Percentiles rank a stretch among this genome's conserved stretches.
phyloP scores from a whole-genome alignment of 495 filamentous ascomycete genomes.

The Pseudoneurospora amorphoporcata region DNA sequence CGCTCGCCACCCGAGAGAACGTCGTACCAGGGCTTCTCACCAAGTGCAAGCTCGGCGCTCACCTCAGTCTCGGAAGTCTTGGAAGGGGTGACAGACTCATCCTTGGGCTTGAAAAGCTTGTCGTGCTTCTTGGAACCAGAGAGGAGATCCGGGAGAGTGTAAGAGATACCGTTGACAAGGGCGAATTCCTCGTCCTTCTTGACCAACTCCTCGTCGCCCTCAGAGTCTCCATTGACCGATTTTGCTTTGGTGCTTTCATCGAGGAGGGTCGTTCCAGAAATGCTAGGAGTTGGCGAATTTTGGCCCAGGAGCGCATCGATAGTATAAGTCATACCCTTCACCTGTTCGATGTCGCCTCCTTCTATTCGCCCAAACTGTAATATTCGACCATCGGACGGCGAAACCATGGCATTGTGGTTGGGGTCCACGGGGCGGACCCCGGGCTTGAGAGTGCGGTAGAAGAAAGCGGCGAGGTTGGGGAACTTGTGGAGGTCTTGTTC shows the following conservation, averaged over 20 bases:
- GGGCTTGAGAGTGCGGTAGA: slow-evolving; percentile 89
- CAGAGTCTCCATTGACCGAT: slow-evolving; percentile 5
- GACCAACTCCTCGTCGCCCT: slow-evolving; percentile 52
- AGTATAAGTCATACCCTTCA: slow-evolving; percentile 97
- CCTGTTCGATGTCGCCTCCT: slow-evolving; percentile 91
- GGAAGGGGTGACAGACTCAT: slow-evolving; percentile 44
- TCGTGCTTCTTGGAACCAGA: slow-evolving; percentile 49
- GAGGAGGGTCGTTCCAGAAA: slow-evolving; percentile 20
- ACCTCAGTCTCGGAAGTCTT: slow-evolving; percentile 68
- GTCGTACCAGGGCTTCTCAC: slow-evolving; percentile 69
- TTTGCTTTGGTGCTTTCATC: slow-evolving; percentile 1
- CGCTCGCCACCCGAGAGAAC: slow-evolving; percentile 45
- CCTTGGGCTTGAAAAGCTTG: slow-evolving; percentile 28
- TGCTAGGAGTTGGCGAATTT: slow-evolving; percentile 34
- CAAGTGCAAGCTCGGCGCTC: slow-evolving; percentile 67
- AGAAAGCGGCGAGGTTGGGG: slow-evolving; percentile 91
- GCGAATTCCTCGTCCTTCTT: slow-evolving; percentile 84
- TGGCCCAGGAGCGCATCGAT: slow-evolving; percentile 83
- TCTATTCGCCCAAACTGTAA: slow-evolving; percentile 90
- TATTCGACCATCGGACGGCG: slow-evolving; percentile 81
- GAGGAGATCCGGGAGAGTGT: slow-evolving; percentile 81
- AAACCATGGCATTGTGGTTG: slow-evolving; percentile 65
- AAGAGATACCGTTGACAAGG: slow-evolving; percentile 90
- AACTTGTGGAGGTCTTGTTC: slow-evolving; percentile 82
- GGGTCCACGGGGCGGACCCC: slow-evolving; percentile 80